phyloP scores from a whole-genome alignment of 139 green algal species.

The Chlorokybus atmophyticus region DNA sequence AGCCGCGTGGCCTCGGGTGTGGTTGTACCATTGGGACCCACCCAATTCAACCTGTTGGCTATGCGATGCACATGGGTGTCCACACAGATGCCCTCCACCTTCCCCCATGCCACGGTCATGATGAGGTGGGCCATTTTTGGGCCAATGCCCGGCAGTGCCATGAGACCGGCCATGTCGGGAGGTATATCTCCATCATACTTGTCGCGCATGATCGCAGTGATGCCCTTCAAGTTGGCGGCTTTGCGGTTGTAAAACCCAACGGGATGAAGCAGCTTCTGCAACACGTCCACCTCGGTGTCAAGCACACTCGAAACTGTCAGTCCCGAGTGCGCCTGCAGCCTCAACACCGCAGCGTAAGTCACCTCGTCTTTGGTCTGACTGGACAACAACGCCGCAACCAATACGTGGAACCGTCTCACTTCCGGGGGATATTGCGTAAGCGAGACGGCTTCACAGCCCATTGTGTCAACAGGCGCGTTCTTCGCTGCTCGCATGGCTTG shows the following conservation, averaged over 20 bases:
- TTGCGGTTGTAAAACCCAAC: conserved; percentile 20
- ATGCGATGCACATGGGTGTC: conserved; percentile 34
- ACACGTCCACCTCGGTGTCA: too few species aligned
- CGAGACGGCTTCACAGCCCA: too few species aligned
- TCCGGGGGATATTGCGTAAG: too few species aligned
- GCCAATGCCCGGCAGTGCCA: conserved; percentile 19
- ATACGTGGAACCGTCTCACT: conserved; percentile 1
- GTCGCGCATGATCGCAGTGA: conserved; percentile 7
- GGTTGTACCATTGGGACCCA: not conserved
- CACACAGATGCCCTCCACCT: conserved; percentile 27
- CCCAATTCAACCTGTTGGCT: conserved; percentile 20
- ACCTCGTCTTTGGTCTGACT: conserved; percentile 25
- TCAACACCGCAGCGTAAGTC: conserved; percentile 8
- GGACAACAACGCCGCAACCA: conserved; percentile 10
- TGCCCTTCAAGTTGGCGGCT: conserved; percentile 10
- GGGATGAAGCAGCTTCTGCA: not conserved
- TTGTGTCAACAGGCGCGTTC: too few species aligned
- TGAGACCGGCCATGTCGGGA: conserved; percentile 4
- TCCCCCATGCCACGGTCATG: conserved; percentile 22
- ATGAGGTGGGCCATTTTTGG: conserved; percentile 26
- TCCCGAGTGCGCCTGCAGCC: too few species aligned
- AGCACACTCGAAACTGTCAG: too few species aligned
- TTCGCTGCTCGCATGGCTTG: too few species aligned
- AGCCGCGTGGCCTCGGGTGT: conserved; percentile 21
- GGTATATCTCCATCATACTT: conserved; percentile 21